Base-by-base conservation (phyloP, 2,329 filamentous ascomycete species). In the Colletotrichum agaves region DNA sequence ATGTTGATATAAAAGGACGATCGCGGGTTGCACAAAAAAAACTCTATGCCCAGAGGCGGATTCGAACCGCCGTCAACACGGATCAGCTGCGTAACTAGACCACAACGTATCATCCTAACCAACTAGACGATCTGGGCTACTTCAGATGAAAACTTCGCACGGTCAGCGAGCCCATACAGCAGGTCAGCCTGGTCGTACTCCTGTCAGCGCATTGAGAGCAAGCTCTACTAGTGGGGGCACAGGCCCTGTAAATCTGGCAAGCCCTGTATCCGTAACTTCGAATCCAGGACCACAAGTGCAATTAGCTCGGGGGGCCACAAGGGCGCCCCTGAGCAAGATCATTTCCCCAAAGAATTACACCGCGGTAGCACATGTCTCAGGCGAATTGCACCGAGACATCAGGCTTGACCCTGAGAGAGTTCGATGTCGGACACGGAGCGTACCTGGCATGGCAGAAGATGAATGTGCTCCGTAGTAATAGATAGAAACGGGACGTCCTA, bases 41-140 rank as follows among this genome's bases (percentile, higher is more conserved):
- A n/a, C n/a, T n/a, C 1, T 53, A 17, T 69, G 67, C 67, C 63
- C 67, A 61, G 67, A 67, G 67, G 63, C 67, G 63, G 67, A 67
- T 69, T 69, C 67, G 62, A 69, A 69, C 67, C 63, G 67, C 67
- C 67, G 67, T 69, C 67, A 69, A 69, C 63, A 65, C 67, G 63
- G 66, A 61, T 31, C 31, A 39, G 57, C 56, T 61, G 63, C 57
- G 57, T 66, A 41, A 65, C 46, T 50, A 58, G 59, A 69, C 66
- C 66, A 69, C 66, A 69, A 69, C 63, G 66, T 65, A 69, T 69
- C 66, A 69, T 69, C 67, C 66, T 69, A 69, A 69, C 66, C 66
- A 69, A 69, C 66, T 69, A 69, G 66, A 69, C 66, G 66, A 69
- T 69, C 66, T 60, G 62, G 63, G 66, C 66, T 35, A 4, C 2